Percentiles rank a stretch among this genome's conserved stretches.
phyloP scores from a whole-genome alignment of 306 rosid species.

The Prunus armeniaca region DNA sequence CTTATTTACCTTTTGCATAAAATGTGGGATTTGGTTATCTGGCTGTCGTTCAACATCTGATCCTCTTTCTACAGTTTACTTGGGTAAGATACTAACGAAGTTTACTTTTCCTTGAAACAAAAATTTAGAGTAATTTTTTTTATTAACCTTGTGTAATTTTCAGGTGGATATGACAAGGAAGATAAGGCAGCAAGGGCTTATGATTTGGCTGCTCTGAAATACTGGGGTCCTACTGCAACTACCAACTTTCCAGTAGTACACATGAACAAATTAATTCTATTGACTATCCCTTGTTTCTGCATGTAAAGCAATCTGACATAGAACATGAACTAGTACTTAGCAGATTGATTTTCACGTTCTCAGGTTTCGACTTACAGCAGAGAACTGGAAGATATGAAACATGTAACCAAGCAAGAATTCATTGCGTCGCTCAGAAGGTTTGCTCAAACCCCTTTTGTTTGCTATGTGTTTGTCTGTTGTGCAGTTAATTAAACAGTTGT shows the following conservation, averaged over 20 bases:
- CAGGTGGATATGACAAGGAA: conserved; percentile 99
- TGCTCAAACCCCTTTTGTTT: background rate
- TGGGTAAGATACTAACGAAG: conserved; percentile 50
- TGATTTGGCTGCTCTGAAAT: conserved; percentile 96
- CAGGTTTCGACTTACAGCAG: conserved; percentile 69
- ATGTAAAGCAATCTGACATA: background rate
- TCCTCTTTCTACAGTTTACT: conserved; percentile 62
- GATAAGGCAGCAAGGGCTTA: conserved; percentile 98
- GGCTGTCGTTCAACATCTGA: conserved; percentile 35
- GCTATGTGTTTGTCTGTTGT: background rate
- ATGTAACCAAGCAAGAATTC: conserved; percentile 87
- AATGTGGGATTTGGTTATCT: conserved; percentile 43
- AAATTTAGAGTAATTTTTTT: too few relatives aligned
- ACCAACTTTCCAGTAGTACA: conserved; percentile 83
- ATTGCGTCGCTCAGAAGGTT: conserved; percentile 94
- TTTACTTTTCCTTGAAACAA: background rate
- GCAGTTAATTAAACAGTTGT: background rate
- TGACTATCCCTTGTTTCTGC: background rate
- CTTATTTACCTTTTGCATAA: conserved; percentile 55
- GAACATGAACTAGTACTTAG: background rate
- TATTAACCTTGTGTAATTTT: background rate
- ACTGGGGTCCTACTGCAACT: conserved; percentile 95
- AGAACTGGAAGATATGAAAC: conserved; percentile 93
- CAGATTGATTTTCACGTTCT: background rate
- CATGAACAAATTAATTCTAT: background rate